Evolutionary conservation across 2,329 filamentous ascomycete genomes (phyloP).

Genomic region (Madurella mycetomatis): DNA sequence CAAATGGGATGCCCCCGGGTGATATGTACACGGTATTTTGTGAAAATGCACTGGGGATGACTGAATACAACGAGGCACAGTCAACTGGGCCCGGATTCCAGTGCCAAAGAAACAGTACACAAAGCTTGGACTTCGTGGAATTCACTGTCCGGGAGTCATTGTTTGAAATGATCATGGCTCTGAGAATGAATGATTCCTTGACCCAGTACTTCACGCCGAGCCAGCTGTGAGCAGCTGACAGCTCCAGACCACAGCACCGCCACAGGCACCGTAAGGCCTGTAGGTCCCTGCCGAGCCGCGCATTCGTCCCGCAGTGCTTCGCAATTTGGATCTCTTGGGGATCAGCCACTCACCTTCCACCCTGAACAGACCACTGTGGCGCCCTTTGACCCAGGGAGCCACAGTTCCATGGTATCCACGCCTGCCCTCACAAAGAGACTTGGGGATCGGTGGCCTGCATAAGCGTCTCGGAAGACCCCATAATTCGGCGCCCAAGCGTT

Average conservation of each 20-base stretch:
- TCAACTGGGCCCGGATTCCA: slow-evolving; percentile 8
- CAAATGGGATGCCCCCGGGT: slow-evolving; percentile 18
- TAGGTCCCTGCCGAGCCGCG: background rate
- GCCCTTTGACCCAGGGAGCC: background rate
- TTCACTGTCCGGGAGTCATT: background rate
- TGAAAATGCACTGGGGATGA: slow-evolving; percentile 16
- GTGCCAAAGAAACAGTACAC: slow-evolving; percentile 12
- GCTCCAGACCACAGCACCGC: background rate
- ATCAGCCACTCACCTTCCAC: no score
- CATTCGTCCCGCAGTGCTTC: no score
- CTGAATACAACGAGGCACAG: slow-evolving; percentile 10
- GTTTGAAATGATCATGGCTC: no score
- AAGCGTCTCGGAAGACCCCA: background rate
- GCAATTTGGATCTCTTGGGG: no score
- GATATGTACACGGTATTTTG: slow-evolving; percentile 19
- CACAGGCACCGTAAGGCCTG: background rate
- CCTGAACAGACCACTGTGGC: background rate
- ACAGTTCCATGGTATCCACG: background rate
- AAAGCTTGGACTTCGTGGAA: slow-evolving; percentile 1
- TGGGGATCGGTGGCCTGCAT: background rate
- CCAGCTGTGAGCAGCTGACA: no score
- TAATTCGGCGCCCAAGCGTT: slow-evolving; percentile 4
- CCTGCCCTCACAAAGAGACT: slow-evolving; percentile 9
- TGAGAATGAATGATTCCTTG: no score
- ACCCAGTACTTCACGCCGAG: no score